Base-by-base conservation (phyloP, 495 filamentous ascomycete species). In the Penicillium turbatum region DNA sequence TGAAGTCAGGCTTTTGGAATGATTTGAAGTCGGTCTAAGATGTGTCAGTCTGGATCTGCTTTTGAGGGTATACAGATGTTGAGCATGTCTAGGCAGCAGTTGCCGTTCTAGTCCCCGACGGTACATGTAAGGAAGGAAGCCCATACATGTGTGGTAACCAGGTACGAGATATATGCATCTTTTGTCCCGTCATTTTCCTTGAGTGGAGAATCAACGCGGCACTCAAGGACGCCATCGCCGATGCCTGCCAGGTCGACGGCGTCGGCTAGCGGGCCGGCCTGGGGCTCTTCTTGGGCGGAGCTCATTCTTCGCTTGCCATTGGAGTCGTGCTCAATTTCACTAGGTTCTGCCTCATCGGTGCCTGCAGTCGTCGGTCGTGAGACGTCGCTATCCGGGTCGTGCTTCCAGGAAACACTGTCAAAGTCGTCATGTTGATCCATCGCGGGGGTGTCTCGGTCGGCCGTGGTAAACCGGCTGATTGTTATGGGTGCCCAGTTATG, bases 151-250 rank as follows among this genome's bases (percentile, higher is more conserved):
- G 95, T 96, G 39, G 90, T 91, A 53, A 97, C 90, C 24, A 91
- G 73, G 72, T 97, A 98, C 7, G 92, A 97, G 44, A 97, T 86
- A 75, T 92, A 98, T 44, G 89, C 87, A 73, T 97, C 92, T 71
- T 96, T 97, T 46, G 91, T 95, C n/a, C 95, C 92, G 63, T 97
- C 90, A 60, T 88, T 89, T 72, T 96, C 93, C 66, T 96, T 0
- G 61, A 89, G 78, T 15, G 93, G 91, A 37, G 83, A 78, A 40
- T 82, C 81, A 21, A 98, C 92, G 30, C 68, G 83, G 65, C 90
- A 96, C 61, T 96, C 88, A 38, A 98, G 79, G 24, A 82, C 80
- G 46, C 91, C 92, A 47, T 87, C 85, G 51, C 84, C 88, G 55
- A 89, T 75, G 42, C 86, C 87, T 51, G 81, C 82, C 48, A 84